Base-by-base conservation (phyloP, 2,329 filamentous ascomycete species). In the Camillea tinctor region DNA sequence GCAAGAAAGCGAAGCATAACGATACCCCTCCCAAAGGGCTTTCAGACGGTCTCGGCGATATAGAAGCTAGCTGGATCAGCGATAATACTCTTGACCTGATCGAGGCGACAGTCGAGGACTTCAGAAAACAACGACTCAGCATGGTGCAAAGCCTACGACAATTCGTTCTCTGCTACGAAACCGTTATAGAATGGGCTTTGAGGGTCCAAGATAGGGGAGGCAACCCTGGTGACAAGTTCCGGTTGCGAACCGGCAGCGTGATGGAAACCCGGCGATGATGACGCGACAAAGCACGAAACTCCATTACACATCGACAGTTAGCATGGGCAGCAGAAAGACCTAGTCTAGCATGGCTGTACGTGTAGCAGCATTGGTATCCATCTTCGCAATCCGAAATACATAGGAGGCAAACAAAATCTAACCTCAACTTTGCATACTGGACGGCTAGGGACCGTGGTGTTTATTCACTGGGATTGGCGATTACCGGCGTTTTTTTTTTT, bases 121-220 rank as follows among this genome's bases (percentile, higher is more conserved):
- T 99, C 75, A 83, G 95, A 59, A 81, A 84, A 54, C 95, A 99
- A 77, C 82, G 95, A 65, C 78, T 97, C 20, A 97, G 93, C 75
- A 99, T 98, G 93, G 94, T 99, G 50, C 95, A 98, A 76, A 97
- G 90, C 69, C 78, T 98, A 60, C 83, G 92, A 62, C 95, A 99
- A 74, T 98, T 90, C 77, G 94, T 97, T 54, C 85, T 99, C 36
- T 99, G 95, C 75, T 99, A 99, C 74, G 95, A 99, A 79, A 96
- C 91, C 49, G 84, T 98, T 6, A 79, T 96, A 57, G 94, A 98
- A 76, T 99, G 94, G 93, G 76, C 95, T 24, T 78, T 76, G 68
- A 76, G 83, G 64, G 68, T 80, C 48, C 78, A 85, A 57, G 80
- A 80, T 50, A 67, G 62, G 50, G 69, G 50, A 48, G 66, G 61